Percentiles rank a stretch among this genome's conserved stretches.
Evolutionary conservation across 75 land plant genomes (phyloP).

Genomic region (Pinus taeda): DNA sequence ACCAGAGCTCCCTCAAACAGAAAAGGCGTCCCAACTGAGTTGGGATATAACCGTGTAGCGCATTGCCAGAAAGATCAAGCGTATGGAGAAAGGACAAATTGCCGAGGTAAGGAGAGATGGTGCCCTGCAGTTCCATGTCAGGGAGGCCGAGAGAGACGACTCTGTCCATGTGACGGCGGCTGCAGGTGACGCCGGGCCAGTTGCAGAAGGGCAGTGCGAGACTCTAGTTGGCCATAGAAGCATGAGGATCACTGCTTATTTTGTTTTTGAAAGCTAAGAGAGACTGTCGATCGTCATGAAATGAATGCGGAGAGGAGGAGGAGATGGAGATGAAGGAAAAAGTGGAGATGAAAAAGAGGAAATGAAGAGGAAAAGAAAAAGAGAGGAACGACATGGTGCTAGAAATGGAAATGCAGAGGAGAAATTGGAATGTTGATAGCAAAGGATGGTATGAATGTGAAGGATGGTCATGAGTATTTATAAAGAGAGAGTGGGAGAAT

Average conservation of each 20-base stretch:
- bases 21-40: slow-evolving; percentile 9
- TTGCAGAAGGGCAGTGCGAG: slow-evolving; percentile 9
- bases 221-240: slow-evolving; percentile 17
- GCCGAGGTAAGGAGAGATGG: slow-evolving; percentile 17
- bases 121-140: slow-evolving; percentile 14
- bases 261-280: slow-evolving; percentile 16
- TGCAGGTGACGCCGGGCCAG: slow-evolving; percentile 12
- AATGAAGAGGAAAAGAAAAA: no score
- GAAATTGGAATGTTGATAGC: no score
- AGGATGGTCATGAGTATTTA: no score
- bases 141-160: slow-evolving; percentile 24
- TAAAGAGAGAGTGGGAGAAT: no score
- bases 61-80: slow-evolving; percentile 11
- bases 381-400: no score
- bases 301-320: no score
- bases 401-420: no score
- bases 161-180: neutral
- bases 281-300: neutral
- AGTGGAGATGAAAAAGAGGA: no score
- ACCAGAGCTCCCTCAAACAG: slow-evolving; percentile 13
- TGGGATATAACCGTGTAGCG: slow-evolving; percentile 23
- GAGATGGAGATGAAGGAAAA: no score
- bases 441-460: no score
- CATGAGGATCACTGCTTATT: slow-evolving; percentile 14
- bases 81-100: slow-evolving; percentile 18